Percentiles rank a stretch among this genome's conserved stretches.
Conservation (phyloP, 2,329 filamentous ascomycete genomes). For the Penicillium brasilianum region DNA sequence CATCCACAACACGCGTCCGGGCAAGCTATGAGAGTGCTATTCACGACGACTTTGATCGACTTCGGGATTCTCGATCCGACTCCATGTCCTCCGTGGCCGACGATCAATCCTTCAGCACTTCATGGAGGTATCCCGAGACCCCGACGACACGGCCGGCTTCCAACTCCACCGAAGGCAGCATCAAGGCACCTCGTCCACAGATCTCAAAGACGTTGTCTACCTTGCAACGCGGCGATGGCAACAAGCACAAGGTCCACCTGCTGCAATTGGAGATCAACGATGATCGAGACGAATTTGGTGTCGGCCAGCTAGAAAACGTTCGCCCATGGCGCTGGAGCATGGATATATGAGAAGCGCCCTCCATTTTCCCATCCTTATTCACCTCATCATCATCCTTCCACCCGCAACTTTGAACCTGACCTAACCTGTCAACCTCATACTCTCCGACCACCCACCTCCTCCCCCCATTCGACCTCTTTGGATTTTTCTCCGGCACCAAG, state of each 20-base stretch:
- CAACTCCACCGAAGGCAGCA: constrained; percentile 41
- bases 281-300: constrained; percentile 35
- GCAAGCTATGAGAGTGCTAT: constrained; percentile 17
- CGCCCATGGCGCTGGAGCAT: constrained; percentile 52
- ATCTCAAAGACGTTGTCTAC: constrained; percentile 43
- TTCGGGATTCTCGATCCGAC: constrained; percentile 37
- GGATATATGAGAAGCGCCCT: constrained; percentile 41
- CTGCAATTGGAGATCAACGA: constrained; percentile 46
- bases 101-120: constrained; percentile 33
- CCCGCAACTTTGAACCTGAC: constrained; percentile 50
- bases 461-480: background rate
- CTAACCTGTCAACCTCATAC: background rate
- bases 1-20: constrained; percentile 24
- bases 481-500: constrained; percentile 12
- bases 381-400: constrained; percentile 36
- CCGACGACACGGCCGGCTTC: constrained; percentile 44
- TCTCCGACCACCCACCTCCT: background rate
- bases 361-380: background rate
- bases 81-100: constrained; percentile 38
- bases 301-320: constrained; percentile 41
- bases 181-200: constrained; percentile 35
- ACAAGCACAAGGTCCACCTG: constrained; percentile 41
- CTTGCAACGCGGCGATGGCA: constrained; percentile 36
- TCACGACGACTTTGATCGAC: constrained; percentile 22
- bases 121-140: constrained; percentile 42